These are phyloP conservation scores for Wolfiporia cocos DNA, from an alignment of 1,284 basidiomycete genomes.

Conservation along the genomic window DNA sequence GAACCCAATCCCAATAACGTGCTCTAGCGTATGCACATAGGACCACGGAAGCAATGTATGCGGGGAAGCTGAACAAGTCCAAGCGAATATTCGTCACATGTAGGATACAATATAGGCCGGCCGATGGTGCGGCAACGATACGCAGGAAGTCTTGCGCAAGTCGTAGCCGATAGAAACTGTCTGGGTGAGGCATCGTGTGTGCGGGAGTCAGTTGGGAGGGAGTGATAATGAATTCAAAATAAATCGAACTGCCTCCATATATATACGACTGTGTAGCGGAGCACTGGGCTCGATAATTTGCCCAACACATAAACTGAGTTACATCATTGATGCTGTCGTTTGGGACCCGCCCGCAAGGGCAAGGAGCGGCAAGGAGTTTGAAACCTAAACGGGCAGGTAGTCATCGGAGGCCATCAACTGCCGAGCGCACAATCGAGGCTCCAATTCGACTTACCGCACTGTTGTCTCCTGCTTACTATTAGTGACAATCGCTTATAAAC, in stretches of 20 bases:
- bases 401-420: not conserved
- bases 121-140: slow-evolving; percentile 34
- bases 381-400: not conserved
- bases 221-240: not conserved
- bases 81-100: slow-evolving; percentile 20
- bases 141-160: slow-evolving; percentile 29
- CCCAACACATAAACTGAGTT: no score
- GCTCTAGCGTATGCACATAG: slow-evolving; percentile 33
- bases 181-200: no score
- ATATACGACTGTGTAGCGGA: no score
- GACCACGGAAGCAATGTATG: slow-evolving; percentile 35
- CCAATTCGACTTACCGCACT: no score
- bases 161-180: slow-evolving; percentile 26
- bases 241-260: not conserved
- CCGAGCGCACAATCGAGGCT: not conserved
- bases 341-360: not conserved
- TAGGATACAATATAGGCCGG: slow-evolving; percentile 27
- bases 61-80: slow-evolving; percentile 28
- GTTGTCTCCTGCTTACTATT: no score
- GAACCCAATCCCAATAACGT: slow-evolving; percentile 27
- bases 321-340: not conserved
- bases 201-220: not conserved
- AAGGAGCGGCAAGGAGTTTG: not conserved
- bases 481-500: no score
- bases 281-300: no score